Base-by-base conservation (phyloP, 805 yeast species). In the Yamadazyma phyllophila region DNA sequence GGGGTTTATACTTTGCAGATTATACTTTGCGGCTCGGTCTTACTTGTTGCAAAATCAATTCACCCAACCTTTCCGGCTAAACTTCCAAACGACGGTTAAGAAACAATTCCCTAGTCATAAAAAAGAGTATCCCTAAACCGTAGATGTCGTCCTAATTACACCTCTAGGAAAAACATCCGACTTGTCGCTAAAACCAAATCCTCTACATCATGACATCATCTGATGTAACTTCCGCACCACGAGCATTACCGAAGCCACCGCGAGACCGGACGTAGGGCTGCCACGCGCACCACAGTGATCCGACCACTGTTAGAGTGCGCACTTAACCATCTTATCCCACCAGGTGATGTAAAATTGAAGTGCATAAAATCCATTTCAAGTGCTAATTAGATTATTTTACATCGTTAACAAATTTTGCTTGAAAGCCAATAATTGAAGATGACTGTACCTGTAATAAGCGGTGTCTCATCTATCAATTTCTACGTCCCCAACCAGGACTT, bases 391-490 rank as follows among this genome's bases (percentile, higher is more conserved):
- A 39, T 12, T 30, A 8, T 24, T 30, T 17, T 16, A 10, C 4
- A n/a, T n/a, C 13, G 13, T 17, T 12, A 7, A 8, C 29, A 32
- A 40, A 15, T 20, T n/a, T 36, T 20, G n/a, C n/a, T 20, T n/a
- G 13, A 36, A 24, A 11, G 11, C 13, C 16, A 11, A 15, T 13
- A 20, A 29, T 35, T 30, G 16, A 44, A 26, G 4, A 59, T 58
- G 61, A 53, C 57, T 7, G 45, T 61, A 32, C 63, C 83, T 13
- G 59, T 80, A 41, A 76, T 82, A 46, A 81, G 80, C 57, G 86
- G 85, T 14, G 71, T 79, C 16, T 72, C 85, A 16, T 73, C 71
- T 58, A 69, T 78, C 47, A 65, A 74, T 13, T 64, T 81, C 35
- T 71, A 71, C 51, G 88, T 91, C 9, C 69, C 80, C 13, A 73